phyloP scores from a whole-genome alignment of 495 filamentous ascomycete species.

The Penicillium arizonense region DNA sequence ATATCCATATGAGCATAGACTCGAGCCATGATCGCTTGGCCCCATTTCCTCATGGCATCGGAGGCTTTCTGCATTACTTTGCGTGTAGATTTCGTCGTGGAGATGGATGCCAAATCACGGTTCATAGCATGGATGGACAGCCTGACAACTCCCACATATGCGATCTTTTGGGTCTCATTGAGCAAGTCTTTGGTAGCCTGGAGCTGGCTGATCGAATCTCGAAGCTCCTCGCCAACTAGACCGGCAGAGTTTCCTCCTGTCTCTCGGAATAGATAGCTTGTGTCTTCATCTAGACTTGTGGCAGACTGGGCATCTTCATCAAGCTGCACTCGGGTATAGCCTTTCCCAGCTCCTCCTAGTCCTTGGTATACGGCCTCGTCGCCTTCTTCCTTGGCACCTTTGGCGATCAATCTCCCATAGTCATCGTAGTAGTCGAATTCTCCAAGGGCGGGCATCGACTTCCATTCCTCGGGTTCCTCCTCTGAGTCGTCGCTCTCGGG shows the following conservation, averaged over 20 bases:
- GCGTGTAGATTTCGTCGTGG: constrained; percentile 52
- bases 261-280: constrained; percentile 87
- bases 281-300: constrained; percentile 97
- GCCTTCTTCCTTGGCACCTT: constrained; percentile 68
- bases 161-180: constrained; percentile 93
- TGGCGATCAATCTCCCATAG: constrained; percentile 80
- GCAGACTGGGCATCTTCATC: constrained; percentile 93
- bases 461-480: constrained; percentile 71
- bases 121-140: constrained; percentile 76
- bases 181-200: constrained; percentile 94
- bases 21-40: constrained; percentile 93
- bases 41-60: constrained; percentile 91
- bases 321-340: constrained; percentile 88
- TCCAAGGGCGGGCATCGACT: constrained; percentile 89
- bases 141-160: constrained; percentile 88
- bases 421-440: constrained; percentile 95
- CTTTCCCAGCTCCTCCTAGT: constrained; percentile 85
- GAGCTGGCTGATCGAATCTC: constrained; percentile 84
- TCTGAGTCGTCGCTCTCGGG: constrained; percentile 41
- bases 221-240: constrained; percentile 74
- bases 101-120: constrained; percentile 58
- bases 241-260: constrained; percentile 55
- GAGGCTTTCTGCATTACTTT: constrained; percentile 65
- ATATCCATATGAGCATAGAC: constrained; percentile 97
- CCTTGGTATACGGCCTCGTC: constrained; percentile 69